Evolutionary conservation across 129 eudicot species (phyloP).

Genomic region (Helichrysum umbraculigerum): DNA sequence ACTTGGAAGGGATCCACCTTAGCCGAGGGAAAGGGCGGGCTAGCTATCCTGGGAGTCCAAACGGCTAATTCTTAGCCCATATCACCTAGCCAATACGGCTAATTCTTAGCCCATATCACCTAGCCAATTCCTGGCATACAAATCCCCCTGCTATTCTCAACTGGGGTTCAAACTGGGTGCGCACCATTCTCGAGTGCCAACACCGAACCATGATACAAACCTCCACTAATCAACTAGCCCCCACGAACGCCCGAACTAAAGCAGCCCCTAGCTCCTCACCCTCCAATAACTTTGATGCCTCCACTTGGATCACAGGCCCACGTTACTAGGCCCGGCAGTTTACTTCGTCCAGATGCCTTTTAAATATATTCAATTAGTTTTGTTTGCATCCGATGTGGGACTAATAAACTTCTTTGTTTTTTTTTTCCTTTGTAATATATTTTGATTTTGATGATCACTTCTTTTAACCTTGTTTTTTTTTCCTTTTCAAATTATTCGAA

Average conservation of each 20-base stretch:
- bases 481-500: no score
- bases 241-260: not conserved
- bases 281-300: conserved; percentile 22
- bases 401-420: not conserved
- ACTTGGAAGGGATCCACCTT: conserved; percentile 14
- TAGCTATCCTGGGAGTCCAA: not conserved
- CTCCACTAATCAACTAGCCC: no score
- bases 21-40: conserved; percentile 13
- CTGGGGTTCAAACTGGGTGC: not conserved
- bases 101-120: not conserved
- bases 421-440: no score
- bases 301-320: conserved; percentile 16
- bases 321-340: conserved; percentile 6
- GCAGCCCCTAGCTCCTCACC: conserved; percentile 12
- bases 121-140: not conserved
- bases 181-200: not conserved
- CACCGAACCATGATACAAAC: not conserved
- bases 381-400: conserved; percentile 13
- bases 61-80: not conserved
- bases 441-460: no score
- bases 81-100: not conserved
- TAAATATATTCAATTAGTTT: not conserved
- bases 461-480: no score
- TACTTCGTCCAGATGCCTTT: not conserved
- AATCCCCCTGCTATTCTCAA: not conserved